Evolutionary conservation across 2,329 filamentous ascomycete species (phyloP).

Genomic region (Trematosphaeria pertusa): DNA sequence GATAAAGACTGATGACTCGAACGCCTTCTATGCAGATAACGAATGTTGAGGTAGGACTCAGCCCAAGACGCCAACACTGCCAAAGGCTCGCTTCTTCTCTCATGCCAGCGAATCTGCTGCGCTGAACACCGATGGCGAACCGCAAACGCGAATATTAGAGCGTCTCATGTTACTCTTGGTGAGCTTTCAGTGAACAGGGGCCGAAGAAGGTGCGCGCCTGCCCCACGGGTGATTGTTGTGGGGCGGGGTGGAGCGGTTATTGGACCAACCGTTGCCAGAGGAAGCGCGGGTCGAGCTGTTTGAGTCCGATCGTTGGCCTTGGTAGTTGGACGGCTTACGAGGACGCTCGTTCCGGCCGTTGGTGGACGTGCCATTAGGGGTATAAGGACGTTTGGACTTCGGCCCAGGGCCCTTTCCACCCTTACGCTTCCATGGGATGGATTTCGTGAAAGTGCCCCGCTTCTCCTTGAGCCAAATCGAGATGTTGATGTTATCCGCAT

Average conservation of each 20-base stretch:
- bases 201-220: slow-evolving; percentile 29
- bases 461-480: slow-evolving; percentile 35
- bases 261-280: slow-evolving; percentile 35
- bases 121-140: no score
- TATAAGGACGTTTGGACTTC: slow-evolving; percentile 38
- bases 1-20: slow-evolving; percentile 9
- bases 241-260: slow-evolving; percentile 27
- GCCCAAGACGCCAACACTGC: background rate
- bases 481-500: slow-evolving; percentile 35
- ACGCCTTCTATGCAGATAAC: slow-evolving; percentile 16
- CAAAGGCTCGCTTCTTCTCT: background rate
- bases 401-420: slow-evolving; percentile 21
- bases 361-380: slow-evolving; percentile 24
- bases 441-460: slow-evolving; percentile 35
- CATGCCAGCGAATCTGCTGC: background rate
- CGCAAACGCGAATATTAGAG: background rate
- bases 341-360: slow-evolving; percentile 31
- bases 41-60: slow-evolving; percentile 6
- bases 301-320: slow-evolving; percentile 33
- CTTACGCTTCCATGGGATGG: slow-evolving; percentile 35
- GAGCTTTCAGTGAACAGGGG: slow-evolving; percentile 28
- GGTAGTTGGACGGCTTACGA: slow-evolving; percentile 39
- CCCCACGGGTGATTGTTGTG: slow-evolving; percentile 31
- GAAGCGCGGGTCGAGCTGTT: slow-evolving; percentile 33
- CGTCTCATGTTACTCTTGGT: background rate